phyloP scores from a whole-genome alignment of 2,329 filamentous ascomycete species.

The Colletotrichum camelliae region DNA sequence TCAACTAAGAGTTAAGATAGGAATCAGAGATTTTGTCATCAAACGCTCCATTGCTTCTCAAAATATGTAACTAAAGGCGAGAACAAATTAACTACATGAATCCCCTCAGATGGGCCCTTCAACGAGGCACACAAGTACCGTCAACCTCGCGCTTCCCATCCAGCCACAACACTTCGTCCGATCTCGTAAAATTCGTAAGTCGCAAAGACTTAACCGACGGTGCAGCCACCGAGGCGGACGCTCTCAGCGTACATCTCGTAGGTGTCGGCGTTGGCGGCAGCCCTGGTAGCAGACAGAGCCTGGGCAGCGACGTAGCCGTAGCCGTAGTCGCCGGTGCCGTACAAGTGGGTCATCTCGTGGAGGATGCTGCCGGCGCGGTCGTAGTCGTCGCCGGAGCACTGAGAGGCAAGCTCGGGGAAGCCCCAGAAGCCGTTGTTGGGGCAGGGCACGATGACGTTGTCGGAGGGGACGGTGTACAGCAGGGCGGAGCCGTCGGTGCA shows the following conservation, averaged over 20 bases:
- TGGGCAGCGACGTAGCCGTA: slow-evolving; percentile 9
- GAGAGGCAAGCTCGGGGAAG: slow-evolving; percentile 8
- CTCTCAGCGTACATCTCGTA: slow-evolving; percentile 22
- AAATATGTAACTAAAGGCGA: background rate
- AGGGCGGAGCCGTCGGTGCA: slow-evolving; percentile 14
- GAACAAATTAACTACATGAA: background rate
- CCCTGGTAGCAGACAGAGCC: slow-evolving; percentile 9
- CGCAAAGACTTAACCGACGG: background rate
- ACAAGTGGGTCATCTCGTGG: slow-evolving; percentile 19
- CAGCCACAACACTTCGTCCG: background rate
- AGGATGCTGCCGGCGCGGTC: slow-evolving; percentile 15
- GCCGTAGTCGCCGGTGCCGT: slow-evolving; percentile 8
- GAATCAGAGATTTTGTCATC: background rate
- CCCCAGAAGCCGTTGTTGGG: slow-evolving; percentile 21
- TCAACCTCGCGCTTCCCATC: background rate
- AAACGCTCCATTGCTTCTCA: background rate
- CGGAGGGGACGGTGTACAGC: slow-evolving; percentile 18
- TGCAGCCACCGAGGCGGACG: slow-evolving; percentile 18
- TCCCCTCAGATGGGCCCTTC: background rate
- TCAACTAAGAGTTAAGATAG: too few relatives aligned
- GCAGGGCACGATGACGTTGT: slow-evolving; percentile 20
- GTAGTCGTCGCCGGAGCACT: slow-evolving; percentile 15
- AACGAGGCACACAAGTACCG: background rate
- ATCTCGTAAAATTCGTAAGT: background rate
- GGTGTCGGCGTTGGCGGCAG: slow-evolving; percentile 16